These are phyloP conservation scores for Saccharomyces jurei DNA, from an alignment of 805 yeast genomes.

Conservation along the genomic window DNA sequence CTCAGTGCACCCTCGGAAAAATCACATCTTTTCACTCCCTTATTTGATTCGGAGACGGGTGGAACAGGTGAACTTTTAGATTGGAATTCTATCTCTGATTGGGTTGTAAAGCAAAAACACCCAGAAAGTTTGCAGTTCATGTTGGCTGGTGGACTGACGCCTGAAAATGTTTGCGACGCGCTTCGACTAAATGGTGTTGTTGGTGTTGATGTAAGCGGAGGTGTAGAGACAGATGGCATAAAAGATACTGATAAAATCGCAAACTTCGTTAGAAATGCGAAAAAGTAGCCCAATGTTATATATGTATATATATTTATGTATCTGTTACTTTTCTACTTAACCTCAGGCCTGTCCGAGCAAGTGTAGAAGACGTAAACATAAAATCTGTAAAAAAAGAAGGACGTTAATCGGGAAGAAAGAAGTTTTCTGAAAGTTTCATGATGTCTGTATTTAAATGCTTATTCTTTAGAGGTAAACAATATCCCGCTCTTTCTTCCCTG, in stretches of 20 bases:
- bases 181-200: constrained; percentile 45
- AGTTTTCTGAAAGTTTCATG: too few species aligned
- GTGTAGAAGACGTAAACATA: neutral
- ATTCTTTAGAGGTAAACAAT: too few species aligned
- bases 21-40: constrained; percentile 35
- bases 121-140: constrained; percentile 38
- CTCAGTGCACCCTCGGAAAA: constrained; percentile 6
- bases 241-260: constrained; percentile 63
- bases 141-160: constrained; percentile 85
- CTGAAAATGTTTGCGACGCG: constrained; percentile 61
- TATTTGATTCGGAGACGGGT: constrained; percentile 83
- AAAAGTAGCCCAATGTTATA: constrained; percentile 3
- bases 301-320: neutral
- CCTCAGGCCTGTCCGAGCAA: neutral
- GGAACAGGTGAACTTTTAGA: constrained; percentile 82
- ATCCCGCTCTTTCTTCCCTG: too few species aligned
- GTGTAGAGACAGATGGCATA: constrained; percentile 73
- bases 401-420: too few species aligned
- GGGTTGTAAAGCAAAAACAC: constrained; percentile 23
- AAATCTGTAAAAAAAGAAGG: too few species aligned
- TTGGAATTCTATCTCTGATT: constrained; percentile 49
- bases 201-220: constrained; percentile 94
- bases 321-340: neutral
- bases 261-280: constrained; percentile 49
- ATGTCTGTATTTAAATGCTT: too few species aligned